These are phyloP conservation scores for Coemansia sp. DNA, from an alignment of 192 early-diverging fungal genomes.

Conservation along the genomic window DNA sequence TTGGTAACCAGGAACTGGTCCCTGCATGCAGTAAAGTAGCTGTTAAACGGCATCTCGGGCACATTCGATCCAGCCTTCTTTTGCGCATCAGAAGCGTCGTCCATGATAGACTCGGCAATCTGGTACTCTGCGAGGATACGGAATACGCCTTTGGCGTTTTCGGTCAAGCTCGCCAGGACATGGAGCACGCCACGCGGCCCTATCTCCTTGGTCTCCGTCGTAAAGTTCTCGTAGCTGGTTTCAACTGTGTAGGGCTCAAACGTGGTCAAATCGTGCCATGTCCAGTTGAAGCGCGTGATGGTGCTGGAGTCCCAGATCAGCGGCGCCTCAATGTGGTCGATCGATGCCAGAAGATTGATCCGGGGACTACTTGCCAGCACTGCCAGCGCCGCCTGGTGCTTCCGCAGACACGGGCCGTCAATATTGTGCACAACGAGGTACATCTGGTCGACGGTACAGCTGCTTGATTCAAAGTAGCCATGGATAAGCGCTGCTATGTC, in stretches of 20 bases:
- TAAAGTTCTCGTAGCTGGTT: constrained; percentile 78
- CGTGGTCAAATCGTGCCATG: constrained; percentile 92
- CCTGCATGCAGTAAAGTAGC: constrained; percentile 69
- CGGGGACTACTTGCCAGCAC: constrained; percentile 63
- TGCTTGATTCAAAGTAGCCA: constrained; percentile 58
- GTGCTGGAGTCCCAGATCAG: constrained; percentile 84
- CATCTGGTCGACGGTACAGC: constrained; percentile 53
- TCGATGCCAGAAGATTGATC: constrained; percentile 77
- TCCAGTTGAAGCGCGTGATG: constrained; percentile 70
- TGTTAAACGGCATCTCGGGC: constrained; percentile 59
- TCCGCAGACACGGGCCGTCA: constrained; percentile 75
- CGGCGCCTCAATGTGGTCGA: constrained; percentile 91
- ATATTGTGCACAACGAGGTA: constrained; percentile 88
- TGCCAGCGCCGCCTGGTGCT: constrained; percentile 68
- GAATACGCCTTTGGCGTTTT: constrained; percentile 85
- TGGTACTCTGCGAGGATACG: constrained; percentile 82
- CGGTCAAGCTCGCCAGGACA: constrained; percentile 79
- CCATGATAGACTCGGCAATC: constrained; percentile 53
- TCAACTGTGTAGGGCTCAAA: constrained; percentile 79
- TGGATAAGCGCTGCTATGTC: constrained; percentile 68
- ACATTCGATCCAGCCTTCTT: constrained; percentile 35
- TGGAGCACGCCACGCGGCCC: constrained; percentile 70
- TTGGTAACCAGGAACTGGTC: constrained; percentile 83
- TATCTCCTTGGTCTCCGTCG: constrained; percentile 56
- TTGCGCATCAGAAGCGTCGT: constrained; percentile 14